Conservation (phyloP, 805 yeast species). For the Myxozyma lipomycoides region DNA sequence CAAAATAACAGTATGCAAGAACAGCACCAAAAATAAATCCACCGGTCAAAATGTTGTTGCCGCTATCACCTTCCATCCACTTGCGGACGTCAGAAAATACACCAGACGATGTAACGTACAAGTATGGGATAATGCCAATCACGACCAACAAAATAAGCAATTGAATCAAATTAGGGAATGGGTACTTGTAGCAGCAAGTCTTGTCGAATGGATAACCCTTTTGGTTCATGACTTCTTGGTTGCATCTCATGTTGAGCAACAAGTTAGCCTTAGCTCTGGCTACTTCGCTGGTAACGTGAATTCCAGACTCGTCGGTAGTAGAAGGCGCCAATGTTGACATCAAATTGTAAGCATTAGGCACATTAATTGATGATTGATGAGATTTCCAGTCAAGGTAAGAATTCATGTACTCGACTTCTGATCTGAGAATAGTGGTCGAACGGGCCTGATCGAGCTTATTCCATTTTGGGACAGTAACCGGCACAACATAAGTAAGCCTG, state of each 20-base stretch:
- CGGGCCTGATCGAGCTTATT: constrained; percentile 20
- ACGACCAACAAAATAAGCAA: constrained; percentile 8
- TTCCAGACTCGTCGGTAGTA: constrained; percentile 21
- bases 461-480: constrained; percentile 24
- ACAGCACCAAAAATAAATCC: constrained; percentile 18
- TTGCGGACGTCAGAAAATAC: constrained; percentile 7
- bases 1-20: constrained; percentile 27
- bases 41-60: constrained; percentile 17
- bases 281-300: constrained; percentile 25
- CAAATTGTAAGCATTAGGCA: constrained; percentile 25
- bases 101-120: constrained; percentile 15
- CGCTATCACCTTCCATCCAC: constrained; percentile 10
- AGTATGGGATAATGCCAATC: constrained; percentile 9
- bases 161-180: constrained; percentile 18
- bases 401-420: constrained; percentile 25
- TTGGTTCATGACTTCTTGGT: constrained; percentile 21
- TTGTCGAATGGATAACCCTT: constrained; percentile 26
- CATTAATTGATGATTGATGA: constrained; percentile 21
- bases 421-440: constrained; percentile 17
- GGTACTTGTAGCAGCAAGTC: constrained; percentile 30
- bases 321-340: constrained; percentile 18
- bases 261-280: constrained; percentile 25
- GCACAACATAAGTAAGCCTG: constrained; percentile 18
- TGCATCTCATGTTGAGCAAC: constrained; percentile 29
- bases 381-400: constrained; percentile 21